Base-by-base conservation (phyloP, 2,329 filamentous ascomycete species). In the Aspergillus latus region DNA sequence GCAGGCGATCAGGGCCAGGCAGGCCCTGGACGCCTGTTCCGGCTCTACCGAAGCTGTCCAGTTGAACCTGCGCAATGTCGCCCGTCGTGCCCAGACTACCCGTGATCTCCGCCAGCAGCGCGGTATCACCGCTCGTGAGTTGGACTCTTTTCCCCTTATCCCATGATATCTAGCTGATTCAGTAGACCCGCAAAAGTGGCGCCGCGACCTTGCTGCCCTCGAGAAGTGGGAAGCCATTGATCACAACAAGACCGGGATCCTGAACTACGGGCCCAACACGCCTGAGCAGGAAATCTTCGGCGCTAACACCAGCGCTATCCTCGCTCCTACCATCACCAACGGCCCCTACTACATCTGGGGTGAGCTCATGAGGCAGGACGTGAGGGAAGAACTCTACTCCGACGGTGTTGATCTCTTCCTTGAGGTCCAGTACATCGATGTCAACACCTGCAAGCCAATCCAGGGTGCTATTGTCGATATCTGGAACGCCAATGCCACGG, bases 401-500 rank as follows among this genome's bases (percentile, higher is more conserved):
- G 66, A 70, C 0, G 78, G 78, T n/a, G 67, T 80, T 8, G 74
- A 76, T 5, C 49, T 77, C 48, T 71, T 73, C 59, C 62, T 80
- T 10, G 77, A 80, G 56, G 59, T 80, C 8, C 75, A 78, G 43
- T 78, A 78, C 61, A 72, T 80, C 52, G 76, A 80, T 58, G 71
- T 79, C 53, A 73, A 74, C 50, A 79, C 75, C 30, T 80, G 78
- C 66, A 65, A 69, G 48, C 72, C 76, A 1, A 67, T 74, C 0
- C 66, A 68, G 1, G 66, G 70, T 7, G 69, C 76, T 3, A 59
- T 75, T 13, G 68, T 78, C 39, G 77, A 80, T 59, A 74, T 78
- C 44, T 80, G 77, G 78, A 70, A 76, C 39, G 77, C 76, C 66
- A 80, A 80, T 60, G 72, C 76, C 39, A 79, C 74, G 0, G 78